Conservation (phyloP, 2,329 filamentous ascomycete genomes). For the Monilinia vaccinii-corymbosi region DNA sequence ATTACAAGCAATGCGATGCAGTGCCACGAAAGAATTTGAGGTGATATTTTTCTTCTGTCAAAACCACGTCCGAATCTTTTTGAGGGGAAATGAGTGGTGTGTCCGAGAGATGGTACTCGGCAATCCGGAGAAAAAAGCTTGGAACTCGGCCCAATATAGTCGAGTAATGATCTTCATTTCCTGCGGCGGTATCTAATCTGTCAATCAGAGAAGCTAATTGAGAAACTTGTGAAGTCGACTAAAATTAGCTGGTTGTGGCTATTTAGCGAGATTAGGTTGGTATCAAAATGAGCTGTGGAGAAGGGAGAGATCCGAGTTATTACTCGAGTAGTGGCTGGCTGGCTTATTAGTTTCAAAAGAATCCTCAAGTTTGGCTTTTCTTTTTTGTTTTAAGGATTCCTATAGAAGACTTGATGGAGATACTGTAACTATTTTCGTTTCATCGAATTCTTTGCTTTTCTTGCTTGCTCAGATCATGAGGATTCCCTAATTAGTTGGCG, state of each 20-base stretch:
- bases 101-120: neutral
- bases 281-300: slow-evolving; percentile 2
- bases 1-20: slow-evolving; percentile 5
- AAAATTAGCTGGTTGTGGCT: neutral
- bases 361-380: neutral
- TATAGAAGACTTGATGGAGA: neutral
- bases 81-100: slow-evolving; percentile 1
- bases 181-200: slow-evolving; percentile 7
- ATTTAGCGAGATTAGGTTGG: slow-evolving; percentile 10
- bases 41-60: slow-evolving; percentile 2
- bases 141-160: slow-evolving; percentile 1
- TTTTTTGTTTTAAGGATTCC: neutral
- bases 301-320: neutral
- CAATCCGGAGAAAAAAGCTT: slow-evolving; percentile 7
- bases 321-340: neutral
- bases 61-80: slow-evolving; percentile 4
- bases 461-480: neutral
- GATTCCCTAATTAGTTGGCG: neutral
- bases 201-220: neutral
- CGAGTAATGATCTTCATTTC: slow-evolving; percentile 1
- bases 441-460: neutral
- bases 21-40: slow-evolving; percentile 2
- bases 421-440: neutral
- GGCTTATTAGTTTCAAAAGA: neutral
- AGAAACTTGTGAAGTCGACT: slow-evolving; percentile 4